These are phyloP conservation scores for Teunomyces aglyptinius DNA, from an alignment of 805 yeast genomes.

Conservation along the genomic window DNA sequence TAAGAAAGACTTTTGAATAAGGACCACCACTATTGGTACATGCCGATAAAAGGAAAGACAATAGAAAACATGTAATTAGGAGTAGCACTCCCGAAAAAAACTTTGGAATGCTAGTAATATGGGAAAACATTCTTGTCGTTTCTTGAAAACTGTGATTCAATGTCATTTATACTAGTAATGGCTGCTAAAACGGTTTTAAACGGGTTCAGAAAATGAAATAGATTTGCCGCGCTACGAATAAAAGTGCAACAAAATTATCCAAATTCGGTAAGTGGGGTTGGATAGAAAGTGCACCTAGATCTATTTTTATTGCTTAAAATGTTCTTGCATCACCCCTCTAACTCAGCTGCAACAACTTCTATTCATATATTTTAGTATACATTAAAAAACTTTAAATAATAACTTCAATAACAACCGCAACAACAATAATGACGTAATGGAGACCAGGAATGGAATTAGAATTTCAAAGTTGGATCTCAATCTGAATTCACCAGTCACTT, in stretches of 20 bases:
- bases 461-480: conserved; percentile 18
- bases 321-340: neutral
- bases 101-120: neutral
- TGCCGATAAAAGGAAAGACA: conserved; percentile 57
- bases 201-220: neutral
- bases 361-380: neutral
- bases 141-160: neutral
- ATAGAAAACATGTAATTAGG: conserved; percentile 31
- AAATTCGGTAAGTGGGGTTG: neutral
- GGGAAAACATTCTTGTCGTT: neutral
- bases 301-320: neutral
- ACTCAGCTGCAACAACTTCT: neutral
- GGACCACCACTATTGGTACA: conserved; percentile 41
- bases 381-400: conserved; percentile 6
- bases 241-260: neutral
- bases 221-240: neutral
- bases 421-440: conserved; percentile 10
- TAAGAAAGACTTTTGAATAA: conserved; percentile 50
- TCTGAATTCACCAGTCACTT: conserved; percentile 25
- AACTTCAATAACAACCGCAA: conserved; percentile 8
- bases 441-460: conserved; percentile 8
- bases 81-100: neutral
- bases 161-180: neutral
- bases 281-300: neutral
- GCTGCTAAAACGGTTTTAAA: neutral